These are phyloP conservation scores for Mycena floridula DNA, from an alignment of 768 basidiomycete species.

Conservation along the genomic window DNA sequence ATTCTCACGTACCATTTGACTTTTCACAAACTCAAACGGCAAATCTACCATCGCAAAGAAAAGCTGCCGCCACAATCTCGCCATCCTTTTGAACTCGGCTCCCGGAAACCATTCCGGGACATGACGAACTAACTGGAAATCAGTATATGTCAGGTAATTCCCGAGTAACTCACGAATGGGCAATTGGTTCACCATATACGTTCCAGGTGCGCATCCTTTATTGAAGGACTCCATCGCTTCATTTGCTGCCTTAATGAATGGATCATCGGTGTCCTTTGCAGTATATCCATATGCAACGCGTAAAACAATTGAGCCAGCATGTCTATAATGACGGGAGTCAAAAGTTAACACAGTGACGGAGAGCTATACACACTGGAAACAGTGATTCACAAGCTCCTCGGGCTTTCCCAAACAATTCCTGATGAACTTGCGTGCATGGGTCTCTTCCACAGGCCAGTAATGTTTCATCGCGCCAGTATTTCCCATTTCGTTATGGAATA, in stretches of 20 bases:
- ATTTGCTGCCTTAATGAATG: constrained; percentile 15
- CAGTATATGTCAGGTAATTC: neutral
- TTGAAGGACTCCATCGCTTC: constrained; percentile 14
- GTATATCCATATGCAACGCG: constrained; percentile 22
- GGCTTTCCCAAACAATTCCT: neutral
- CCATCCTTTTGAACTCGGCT: constrained; percentile 34
- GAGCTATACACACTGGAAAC: neutral
- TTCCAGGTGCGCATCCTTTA: constrained; percentile 10
- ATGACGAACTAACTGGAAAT: constrained; percentile 13
- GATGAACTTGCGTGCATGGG: neutral
- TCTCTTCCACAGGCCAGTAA: neutral
- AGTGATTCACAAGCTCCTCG: neutral
- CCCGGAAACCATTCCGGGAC: constrained; percentile 38
- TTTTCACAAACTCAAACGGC: constrained; percentile 30
- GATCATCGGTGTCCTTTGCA: constrained; percentile 16
- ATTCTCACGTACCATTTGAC: constrained; percentile 24
- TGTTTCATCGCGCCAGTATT: neutral
- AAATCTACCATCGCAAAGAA: constrained; percentile 27
- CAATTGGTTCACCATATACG: constrained; percentile 20
- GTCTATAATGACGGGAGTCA: constrained; percentile 2
- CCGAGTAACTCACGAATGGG: constrained; percentile 13
- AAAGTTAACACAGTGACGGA: neutral
- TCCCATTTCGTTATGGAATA: constrained; percentile 1
- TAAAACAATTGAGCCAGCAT: constrained; percentile 17
- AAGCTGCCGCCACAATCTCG: constrained; percentile 23